phyloP scores from a whole-genome alignment of 208 protist genomes.

The Phytomonas sp. region DNA sequence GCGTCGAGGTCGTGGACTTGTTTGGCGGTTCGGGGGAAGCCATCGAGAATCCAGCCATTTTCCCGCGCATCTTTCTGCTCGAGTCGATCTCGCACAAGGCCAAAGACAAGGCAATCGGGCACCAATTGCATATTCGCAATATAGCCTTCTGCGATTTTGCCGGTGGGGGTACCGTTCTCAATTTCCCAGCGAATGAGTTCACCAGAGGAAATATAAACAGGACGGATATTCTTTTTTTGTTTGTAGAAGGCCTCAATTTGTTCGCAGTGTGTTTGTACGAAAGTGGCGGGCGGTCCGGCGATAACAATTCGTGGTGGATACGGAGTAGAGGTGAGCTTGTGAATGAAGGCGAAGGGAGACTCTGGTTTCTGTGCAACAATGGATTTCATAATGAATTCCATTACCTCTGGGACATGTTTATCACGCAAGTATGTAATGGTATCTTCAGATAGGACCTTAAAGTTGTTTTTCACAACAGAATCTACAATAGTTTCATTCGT shows the following conservation, averaged over 20 bases:
- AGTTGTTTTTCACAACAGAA: conserved; percentile 6
- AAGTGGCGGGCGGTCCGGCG: conserved; percentile 67
- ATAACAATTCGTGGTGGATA: conserved; percentile 70
- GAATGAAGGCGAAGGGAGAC: conserved; percentile 49
- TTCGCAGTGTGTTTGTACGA: conserved; percentile 73
- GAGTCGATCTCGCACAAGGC: conserved; percentile 62
- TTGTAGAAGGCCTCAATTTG: conserved; percentile 47
- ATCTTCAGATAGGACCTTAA: conserved; percentile 45
- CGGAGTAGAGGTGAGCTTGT: conserved; percentile 33
- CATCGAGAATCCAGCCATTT: conserved; percentile 88
- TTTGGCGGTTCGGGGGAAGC: conserved; percentile 76
- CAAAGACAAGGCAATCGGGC: conserved; percentile 62
- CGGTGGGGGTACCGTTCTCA: conserved; percentile 34
- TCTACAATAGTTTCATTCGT: neutral
- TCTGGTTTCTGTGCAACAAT: conserved; percentile 63
- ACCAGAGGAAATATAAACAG: conserved; percentile 80
- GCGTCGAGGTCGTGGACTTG: conserved; percentile 76
- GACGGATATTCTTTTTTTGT: conserved; percentile 19
- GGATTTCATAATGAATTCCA: conserved; percentile 73
- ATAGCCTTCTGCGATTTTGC: conserved; percentile 46
- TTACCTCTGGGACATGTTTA: conserved; percentile 63
- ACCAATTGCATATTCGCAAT: conserved; percentile 68
- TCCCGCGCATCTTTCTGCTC: conserved; percentile 49
- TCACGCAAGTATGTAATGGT: conserved; percentile 65
- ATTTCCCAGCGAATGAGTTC: conserved; percentile 78